Evolutionary conservation across 805 yeast genomes (phyloP).

Genomic region (Kregervanrija delftensis): DNA sequence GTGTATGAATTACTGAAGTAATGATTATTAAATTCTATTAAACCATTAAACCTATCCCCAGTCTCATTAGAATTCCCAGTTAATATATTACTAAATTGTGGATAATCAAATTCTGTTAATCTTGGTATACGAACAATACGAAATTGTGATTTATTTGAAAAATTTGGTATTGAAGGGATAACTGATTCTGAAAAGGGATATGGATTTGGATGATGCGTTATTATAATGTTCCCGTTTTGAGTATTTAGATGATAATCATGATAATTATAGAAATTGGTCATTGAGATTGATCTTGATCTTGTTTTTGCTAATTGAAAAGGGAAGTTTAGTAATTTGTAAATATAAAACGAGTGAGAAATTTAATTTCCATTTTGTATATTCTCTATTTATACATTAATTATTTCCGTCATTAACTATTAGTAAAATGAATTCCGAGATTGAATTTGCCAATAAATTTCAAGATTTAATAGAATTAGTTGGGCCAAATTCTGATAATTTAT

Average conservation of each 20-base stretch:
- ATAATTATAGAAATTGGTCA: slow-evolving; percentile 50
- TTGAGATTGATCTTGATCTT: not conserved
- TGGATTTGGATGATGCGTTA: slow-evolving; percentile 62
- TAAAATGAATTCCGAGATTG: slow-evolving; percentile 29
- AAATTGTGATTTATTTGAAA: too few relatives aligned
- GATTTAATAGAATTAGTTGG: slow-evolving; percentile 40
- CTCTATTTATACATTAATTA: too few relatives aligned
- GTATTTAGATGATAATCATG: slow-evolving; percentile 41
- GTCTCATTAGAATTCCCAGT: slow-evolving; percentile 38
- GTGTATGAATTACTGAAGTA: slow-evolving; percentile 46
- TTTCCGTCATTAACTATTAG: too few relatives aligned
- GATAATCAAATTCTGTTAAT: slow-evolving; percentile 34
- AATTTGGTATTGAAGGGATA: slow-evolving; percentile 24
- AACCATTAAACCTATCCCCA: too few relatives aligned
- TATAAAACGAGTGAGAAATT: not conserved
- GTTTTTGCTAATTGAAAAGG: not conserved
- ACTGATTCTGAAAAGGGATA: slow-evolving; percentile 20
- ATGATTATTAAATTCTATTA: slow-evolving; percentile 14
- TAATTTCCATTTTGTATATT: not conserved
- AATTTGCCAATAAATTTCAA: slow-evolving; percentile 40
- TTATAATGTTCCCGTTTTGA: slow-evolving; percentile 25
- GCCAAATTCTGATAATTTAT: slow-evolving; percentile 19
- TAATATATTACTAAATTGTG: slow-evolving; percentile 45
- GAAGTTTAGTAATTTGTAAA: not conserved
- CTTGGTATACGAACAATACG: slow-evolving; percentile 65